phyloP scores from a whole-genome alignment of 2,329 filamentous ascomycete species.

The Ophiostoma ips region DNA sequence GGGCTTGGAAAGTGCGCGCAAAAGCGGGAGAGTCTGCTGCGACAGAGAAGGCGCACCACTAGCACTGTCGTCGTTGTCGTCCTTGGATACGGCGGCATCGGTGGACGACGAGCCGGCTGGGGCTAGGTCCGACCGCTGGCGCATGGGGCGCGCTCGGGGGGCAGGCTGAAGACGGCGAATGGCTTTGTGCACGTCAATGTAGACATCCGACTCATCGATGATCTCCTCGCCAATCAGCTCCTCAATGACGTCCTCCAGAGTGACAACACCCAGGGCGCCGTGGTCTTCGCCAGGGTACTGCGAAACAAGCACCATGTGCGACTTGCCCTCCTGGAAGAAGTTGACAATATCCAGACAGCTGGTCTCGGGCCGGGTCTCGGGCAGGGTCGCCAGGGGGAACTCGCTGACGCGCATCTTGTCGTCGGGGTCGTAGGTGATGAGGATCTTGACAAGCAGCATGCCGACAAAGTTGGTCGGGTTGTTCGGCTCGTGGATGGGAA shows the following conservation, averaged over 20 bases:
- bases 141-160: constrained; percentile 52
- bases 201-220: constrained; percentile 96
- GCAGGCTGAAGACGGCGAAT: constrained; percentile 80
- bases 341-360: constrained; percentile 98
- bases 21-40: constrained; percentile 20
- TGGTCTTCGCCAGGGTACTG: constrained; percentile 79
- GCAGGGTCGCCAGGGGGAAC: constrained; percentile 83
- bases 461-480: constrained; percentile 83
- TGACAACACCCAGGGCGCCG: constrained; percentile 85
- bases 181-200: constrained; percentile 95
- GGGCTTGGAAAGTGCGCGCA: constrained; percentile 11
- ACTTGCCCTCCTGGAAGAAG: constrained; percentile 98
- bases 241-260: constrained; percentile 94
- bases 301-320: constrained; percentile 94
- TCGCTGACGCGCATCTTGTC: constrained; percentile 77
- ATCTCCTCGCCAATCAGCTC: constrained; percentile 99
- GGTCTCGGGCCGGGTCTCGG: constrained; percentile 87
- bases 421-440: constrained; percentile 97
- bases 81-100: constrained; percentile 16
- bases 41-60: neutral
- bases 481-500: constrained; percentile 81
- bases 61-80: constrained; percentile 15
- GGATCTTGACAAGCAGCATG: constrained; percentile 95
- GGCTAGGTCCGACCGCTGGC: constrained; percentile 21
- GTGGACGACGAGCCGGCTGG: constrained; percentile 15